Evolutionary conservation across 805 yeast genomes (phyloP).

Genomic region (Cyberlindnera nakhonratchasimensis): DNA sequence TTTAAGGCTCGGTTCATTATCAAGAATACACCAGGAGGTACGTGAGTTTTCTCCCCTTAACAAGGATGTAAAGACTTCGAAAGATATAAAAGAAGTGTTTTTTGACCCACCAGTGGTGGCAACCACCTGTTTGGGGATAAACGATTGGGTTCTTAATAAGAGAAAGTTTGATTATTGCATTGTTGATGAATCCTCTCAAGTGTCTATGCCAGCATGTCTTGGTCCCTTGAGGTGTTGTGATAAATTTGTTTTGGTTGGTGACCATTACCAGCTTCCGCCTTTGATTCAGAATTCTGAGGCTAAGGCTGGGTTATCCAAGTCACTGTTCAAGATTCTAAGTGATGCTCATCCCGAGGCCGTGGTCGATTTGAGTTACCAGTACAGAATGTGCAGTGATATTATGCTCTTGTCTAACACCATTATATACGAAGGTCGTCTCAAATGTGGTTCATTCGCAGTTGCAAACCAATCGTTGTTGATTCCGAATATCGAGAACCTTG

Average conservation of each 20-base stretch:
- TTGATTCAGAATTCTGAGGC: conserved; percentile 71
- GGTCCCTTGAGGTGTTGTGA: conserved; percentile 82
- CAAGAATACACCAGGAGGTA: conserved; percentile 61
- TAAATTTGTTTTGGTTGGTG: conserved; percentile 91
- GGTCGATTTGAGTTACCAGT: conserved; percentile 76
- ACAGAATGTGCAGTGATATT: conserved; percentile 89
- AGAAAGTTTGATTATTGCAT: conserved; percentile 85
- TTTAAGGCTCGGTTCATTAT: conserved; percentile 61
- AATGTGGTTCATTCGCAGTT: conserved; percentile 68
- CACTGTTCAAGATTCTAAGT: conserved; percentile 73
- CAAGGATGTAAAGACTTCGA: conserved; percentile 37
- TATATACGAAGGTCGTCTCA: conserved; percentile 70
- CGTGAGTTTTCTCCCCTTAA: conserved; percentile 47
- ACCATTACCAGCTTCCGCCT: conserved; percentile 92
- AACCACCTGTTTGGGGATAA: conserved; percentile 78
- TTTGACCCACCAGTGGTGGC: conserved; percentile 74
- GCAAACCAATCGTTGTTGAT: conserved; percentile 54
- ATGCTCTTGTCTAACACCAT: conserved; percentile 78
- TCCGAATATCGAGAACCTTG: conserved; percentile 33
- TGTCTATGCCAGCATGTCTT: conserved; percentile 83
- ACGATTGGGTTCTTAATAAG: conserved; percentile 54
- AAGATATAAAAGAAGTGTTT: conserved; percentile 46
- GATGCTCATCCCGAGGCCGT: conserved; percentile 71
- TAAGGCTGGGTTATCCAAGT: conserved; percentile 54
- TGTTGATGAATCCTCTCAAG: conserved; percentile 95